These are phyloP conservation scores for Tulasnella sp. DNA, from an alignment of 768 basidiomycete species.

Conservation along the genomic window DNA sequence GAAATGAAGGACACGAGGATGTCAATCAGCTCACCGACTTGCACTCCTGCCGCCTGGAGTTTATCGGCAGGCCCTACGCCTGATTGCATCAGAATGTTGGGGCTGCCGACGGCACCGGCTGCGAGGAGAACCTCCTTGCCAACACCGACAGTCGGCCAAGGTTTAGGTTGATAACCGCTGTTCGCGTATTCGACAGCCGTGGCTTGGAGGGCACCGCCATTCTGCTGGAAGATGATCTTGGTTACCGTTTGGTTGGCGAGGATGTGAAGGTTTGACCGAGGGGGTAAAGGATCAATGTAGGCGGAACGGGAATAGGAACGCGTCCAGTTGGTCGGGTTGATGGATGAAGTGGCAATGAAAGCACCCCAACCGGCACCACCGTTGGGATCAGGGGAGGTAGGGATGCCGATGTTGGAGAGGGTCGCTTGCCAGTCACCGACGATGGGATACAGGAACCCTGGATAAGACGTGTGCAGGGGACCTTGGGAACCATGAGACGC, in stretches of 20 bases:
- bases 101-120: conserved; percentile 40
- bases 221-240: conserved; percentile 32
- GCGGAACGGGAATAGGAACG: conserved; percentile 51
- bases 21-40: conserved; percentile 6
- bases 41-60: conserved; percentile 36
- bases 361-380: conserved; percentile 39
- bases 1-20: not conserved
- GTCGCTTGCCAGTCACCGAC: conserved; percentile 48
- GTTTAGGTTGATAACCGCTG: conserved; percentile 20
- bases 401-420: conserved; percentile 34
- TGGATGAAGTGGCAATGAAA: conserved; percentile 43
- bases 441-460: conserved; percentile 41
- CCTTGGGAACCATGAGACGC: conserved; percentile 42
- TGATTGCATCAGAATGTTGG: conserved; percentile 43
- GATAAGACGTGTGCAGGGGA: conserved; percentile 39
- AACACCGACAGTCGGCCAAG: conserved; percentile 38
- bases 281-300: conserved; percentile 53
- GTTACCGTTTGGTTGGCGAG: conserved; percentile 49
- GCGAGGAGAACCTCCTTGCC: conserved; percentile 35
- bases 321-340: conserved; percentile 52
- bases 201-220: conserved; percentile 27
- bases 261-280: conserved; percentile 50
- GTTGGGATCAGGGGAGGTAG: conserved; percentile 32
- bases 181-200: conserved; percentile 40
- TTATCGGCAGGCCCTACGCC: conserved; percentile 48